Percentiles rank a stretch among this genome's conserved stretches.
Conservation (phyloP, 495 filamentous ascomycete species). For the Corynascus novoguineensis region DNA sequence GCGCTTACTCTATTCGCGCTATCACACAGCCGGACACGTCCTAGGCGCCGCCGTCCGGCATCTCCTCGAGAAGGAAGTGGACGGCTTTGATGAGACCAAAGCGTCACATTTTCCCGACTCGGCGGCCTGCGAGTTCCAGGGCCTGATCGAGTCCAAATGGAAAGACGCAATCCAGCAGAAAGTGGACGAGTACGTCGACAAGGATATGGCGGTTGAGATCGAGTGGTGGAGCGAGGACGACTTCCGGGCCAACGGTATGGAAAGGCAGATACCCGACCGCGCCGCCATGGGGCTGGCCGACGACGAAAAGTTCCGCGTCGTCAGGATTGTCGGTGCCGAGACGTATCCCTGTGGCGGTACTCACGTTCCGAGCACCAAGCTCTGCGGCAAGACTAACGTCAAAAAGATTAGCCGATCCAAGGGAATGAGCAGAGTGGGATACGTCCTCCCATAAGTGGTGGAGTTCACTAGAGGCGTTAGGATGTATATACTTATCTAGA, state of each 20-base stretch:
- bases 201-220: no score
- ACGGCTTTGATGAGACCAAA: constrained; percentile 51
- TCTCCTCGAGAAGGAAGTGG: background rate
- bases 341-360: constrained; percentile 62
- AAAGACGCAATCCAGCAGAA: constrained; percentile 43
- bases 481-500: no score
- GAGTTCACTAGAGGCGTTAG: no score
- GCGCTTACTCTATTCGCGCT: constrained; percentile 51
- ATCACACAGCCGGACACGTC: constrained; percentile 62
- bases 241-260: no score
- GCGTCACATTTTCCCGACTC: constrained; percentile 59
- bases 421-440: constrained; percentile 46
- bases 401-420: constrained; percentile 56
- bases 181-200: no score
- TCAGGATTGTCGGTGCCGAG: constrained; percentile 54
- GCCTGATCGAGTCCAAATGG: constrained; percentile 53
- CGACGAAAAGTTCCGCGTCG: no score
- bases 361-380: constrained; percentile 51
- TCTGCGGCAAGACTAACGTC: constrained; percentile 50
- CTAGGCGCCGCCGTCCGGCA: constrained; percentile 54
- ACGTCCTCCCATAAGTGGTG: no score
- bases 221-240: no score
- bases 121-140: constrained; percentile 54
- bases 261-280: no score
- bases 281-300: no score